These are phyloP conservation scores for Fimicolochytrium jonesii DNA, from an alignment of 192 early-diverging fungal genomes.

Conservation along the genomic window DNA sequence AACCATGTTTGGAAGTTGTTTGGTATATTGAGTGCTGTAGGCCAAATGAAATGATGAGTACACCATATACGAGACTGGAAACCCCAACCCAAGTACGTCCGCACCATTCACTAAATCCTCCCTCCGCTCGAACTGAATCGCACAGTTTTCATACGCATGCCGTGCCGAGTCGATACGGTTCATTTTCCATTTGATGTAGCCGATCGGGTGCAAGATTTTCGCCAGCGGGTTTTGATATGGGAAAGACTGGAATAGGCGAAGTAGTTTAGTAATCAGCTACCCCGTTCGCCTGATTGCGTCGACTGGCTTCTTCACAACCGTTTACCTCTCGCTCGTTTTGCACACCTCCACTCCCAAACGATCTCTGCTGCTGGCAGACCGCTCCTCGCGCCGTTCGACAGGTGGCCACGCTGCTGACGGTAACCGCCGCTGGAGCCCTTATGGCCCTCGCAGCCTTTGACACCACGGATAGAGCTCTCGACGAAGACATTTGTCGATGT, in stretches of 20 bases:
- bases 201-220: slow-evolving; percentile 34
- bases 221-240: slow-evolving; percentile 9
- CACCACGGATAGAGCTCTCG: no score
- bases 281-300: background rate
- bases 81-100: background rate
- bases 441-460: no score
- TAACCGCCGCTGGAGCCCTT: no score
- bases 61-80: background rate
- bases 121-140: slow-evolving; percentile 35
- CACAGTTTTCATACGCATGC: slow-evolving; percentile 37
- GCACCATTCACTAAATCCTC: slow-evolving; percentile 25
- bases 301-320: background rate
- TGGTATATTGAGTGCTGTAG: slow-evolving; percentile 50
- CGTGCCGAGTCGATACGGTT: slow-evolving; percentile 39
- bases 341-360: background rate
- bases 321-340: slow-evolving; percentile 1
- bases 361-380: no score
- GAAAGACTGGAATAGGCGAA: slow-evolving; percentile 4
- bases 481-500: no score
- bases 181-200: slow-evolving; percentile 46
- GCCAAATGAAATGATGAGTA: background rate
- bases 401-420: no score
- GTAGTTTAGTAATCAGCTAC: background rate
- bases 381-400: no score
- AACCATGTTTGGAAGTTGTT: slow-evolving; percentile 97